Percentiles rank a stretch among this genome's conserved stretches.
Conservation (phyloP, 2,329 filamentous ascomycete genomes). For the Microdochium bolleyi region DNA sequence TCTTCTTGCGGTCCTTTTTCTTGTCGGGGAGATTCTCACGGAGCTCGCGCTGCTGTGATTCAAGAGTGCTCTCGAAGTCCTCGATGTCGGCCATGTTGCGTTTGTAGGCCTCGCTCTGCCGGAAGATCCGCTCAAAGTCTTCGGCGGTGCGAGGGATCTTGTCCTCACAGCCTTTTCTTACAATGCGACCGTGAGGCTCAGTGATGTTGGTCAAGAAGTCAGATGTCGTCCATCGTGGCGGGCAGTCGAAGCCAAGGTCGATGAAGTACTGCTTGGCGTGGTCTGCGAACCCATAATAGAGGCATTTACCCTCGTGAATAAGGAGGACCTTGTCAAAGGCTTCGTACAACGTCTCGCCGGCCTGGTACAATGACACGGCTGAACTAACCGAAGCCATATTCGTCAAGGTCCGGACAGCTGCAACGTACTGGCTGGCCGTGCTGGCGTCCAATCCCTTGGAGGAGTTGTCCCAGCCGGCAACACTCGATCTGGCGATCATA, state of each 20-base stretch:
- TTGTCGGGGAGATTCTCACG: slow-evolving; percentile 24
- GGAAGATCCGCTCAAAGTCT: slow-evolving; percentile 49
- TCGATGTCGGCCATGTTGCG: slow-evolving; percentile 37
- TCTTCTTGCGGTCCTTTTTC: slow-evolving; percentile 31
- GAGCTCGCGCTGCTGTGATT: slow-evolving; percentile 29
- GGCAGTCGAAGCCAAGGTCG: slow-evolving; percentile 64
- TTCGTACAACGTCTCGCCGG: slow-evolving; percentile 40
- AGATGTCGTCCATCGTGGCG: slow-evolving; percentile 60
- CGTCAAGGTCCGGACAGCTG: slow-evolving; percentile 57
- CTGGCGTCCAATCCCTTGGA: slow-evolving; percentile 58
- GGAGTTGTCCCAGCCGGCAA: slow-evolving; percentile 63
- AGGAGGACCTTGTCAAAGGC: slow-evolving; percentile 63
- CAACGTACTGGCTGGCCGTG: slow-evolving; percentile 59
- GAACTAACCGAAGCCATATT: slow-evolving; percentile 54
- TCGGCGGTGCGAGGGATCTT: slow-evolving; percentile 52
- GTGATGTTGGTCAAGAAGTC: slow-evolving; percentile 76
- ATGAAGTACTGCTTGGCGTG: slow-evolving; percentile 62
- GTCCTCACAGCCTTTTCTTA: slow-evolving; percentile 48
- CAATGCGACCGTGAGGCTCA: slow-evolving; percentile 47
- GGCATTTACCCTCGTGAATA: slow-evolving; percentile 60
- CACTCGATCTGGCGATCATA: slow-evolving; percentile 48
- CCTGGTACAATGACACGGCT: slow-evolving; percentile 60
- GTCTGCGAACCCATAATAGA: slow-evolving; percentile 60
- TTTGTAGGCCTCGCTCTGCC: slow-evolving; percentile 34
- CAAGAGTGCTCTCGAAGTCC: slow-evolving; percentile 40